phyloP scores from a whole-genome alignment of 495 filamentous ascomycete species.

The Penicillium salamii region DNA sequence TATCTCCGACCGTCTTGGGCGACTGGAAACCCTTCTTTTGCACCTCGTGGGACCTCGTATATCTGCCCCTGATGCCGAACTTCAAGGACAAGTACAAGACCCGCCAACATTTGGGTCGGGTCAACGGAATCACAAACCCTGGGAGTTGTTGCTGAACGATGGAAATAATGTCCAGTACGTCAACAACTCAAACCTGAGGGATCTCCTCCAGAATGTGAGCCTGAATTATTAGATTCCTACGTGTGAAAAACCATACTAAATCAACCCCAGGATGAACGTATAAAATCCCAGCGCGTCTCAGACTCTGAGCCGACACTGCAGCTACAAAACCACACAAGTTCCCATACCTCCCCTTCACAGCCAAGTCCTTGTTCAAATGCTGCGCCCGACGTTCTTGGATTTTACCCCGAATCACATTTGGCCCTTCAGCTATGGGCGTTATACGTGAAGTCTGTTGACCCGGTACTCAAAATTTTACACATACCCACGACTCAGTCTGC shows the following conservation, averaged over 20 bases:
- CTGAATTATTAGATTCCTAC: background rate
- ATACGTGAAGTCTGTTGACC: conserved; percentile 60
- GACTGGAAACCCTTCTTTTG: conserved; percentile 50
- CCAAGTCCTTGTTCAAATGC: conserved; percentile 3
- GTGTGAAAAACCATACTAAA: background rate
- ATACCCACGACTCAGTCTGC: conserved; percentile 49
- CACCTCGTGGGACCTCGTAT: background rate
- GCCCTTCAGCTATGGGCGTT: conserved; percentile 66
- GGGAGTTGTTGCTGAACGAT: conserved; percentile 18
- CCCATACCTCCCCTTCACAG: conserved; percentile 1
- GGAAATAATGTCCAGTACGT: conserved; percentile 13
- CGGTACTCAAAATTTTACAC: conserved; percentile 63
- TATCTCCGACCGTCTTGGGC: conserved; percentile 53
- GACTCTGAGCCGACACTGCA: background rate
- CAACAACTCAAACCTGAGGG: conserved; percentile 15
- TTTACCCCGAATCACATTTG: conserved; percentile 61
- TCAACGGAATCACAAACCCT: conserved; percentile 14
- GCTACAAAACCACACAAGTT: background rate
- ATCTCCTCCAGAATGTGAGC: conserved; percentile 13
- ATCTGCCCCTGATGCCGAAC: conserved; percentile 30
- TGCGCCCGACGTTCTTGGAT: conserved; percentile 8
- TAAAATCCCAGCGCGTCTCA: background rate
- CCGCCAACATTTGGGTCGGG: background rate
- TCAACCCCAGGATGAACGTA: conserved; percentile 1
- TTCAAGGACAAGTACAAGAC: conserved; percentile 11